Conservation (phyloP, 208 protist species). For the Acanthamoeba castellanii region DNA sequence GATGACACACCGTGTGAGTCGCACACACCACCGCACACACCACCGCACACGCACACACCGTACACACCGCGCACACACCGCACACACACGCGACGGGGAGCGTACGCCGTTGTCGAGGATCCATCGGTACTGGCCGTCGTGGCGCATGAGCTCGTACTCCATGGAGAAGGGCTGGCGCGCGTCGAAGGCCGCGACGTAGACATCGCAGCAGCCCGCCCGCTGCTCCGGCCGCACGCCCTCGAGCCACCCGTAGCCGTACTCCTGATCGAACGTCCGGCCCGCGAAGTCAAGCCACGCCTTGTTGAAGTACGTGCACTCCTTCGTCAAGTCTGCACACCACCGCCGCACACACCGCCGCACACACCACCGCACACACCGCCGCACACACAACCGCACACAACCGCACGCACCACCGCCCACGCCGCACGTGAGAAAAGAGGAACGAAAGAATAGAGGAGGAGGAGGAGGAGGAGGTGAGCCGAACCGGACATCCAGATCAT, state of each 20-base stretch:
- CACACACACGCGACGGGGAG: neutral
- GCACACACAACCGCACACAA: too few relatives aligned
- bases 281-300: slow-evolving; percentile 51
- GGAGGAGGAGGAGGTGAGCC: neutral
- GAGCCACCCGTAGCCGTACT: slow-evolving; percentile 47
- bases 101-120: slow-evolving; percentile 68
- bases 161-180: slow-evolving; percentile 25
- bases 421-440: neutral
- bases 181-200: slow-evolving; percentile 39
- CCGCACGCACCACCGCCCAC: too few relatives aligned
- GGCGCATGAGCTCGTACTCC: slow-evolving; percentile 36
- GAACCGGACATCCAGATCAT: slow-evolving; percentile 57
- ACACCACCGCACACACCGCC: too few relatives aligned
- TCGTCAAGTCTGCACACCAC: neutral
- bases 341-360: neutral
- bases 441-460: too few relatives aligned
- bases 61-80: too few relatives aligned
- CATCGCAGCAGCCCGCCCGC: neutral
- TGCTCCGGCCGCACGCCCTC: slow-evolving; percentile 54
- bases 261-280: slow-evolving; percentile 22
- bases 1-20: neutral
- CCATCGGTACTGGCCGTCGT: slow-evolving; percentile 62
- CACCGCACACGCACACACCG: neutral
- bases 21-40: neutral
- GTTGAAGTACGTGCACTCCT: slow-evolving; percentile 65